Base-by-base conservation (phyloP, 75 land plant genomes). In the Pinus tabuliformis region DNA sequence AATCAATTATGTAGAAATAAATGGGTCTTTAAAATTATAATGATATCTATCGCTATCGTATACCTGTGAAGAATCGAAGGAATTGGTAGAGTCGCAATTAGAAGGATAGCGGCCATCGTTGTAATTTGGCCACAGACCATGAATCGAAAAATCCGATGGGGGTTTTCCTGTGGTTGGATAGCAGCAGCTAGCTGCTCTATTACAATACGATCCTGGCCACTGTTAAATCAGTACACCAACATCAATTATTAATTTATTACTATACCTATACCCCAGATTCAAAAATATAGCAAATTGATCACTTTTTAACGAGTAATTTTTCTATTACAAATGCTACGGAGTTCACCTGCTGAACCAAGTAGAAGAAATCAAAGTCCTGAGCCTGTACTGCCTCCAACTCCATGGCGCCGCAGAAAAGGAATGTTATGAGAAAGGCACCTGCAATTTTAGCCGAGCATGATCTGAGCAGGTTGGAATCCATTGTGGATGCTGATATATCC, bases 51-150 rank as follows among this genome's bases (percentile, higher is more conserved):
- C 9, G 9, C 12, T 49, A 49, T 49, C 4, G 54, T 49, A 49
- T 49, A 95, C 98, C 92, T 79, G 6, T 18, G 84, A 84, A 56
- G 73, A 49, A 70, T 93, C 83, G 70, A 78, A 95, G 24, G 78
- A 72, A 45, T 74, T 83, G 65, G 61, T 71, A 5, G 85, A 16
- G 62, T 68, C 85, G 75, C 98, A 95, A 65, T 89, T 85, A 12
- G 82, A 78, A 1, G 98, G 98, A 45, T 88, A 95, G 3, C 81
- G 17, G 18, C 96, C 98, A 71, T 88, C 89, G 39, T 89, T 81
- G 79, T 91, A 79, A 80, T 95, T 93, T 3, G 96, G 98, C 98
- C 96, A 95, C 3, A 95, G 77, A 5, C 96, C 98, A 76, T 95
- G 98, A 61, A 93, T 91, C 16, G 66, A 63, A 63, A 63, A 30